A percentile compares a stretch with the other conserved stretches of the same genome.
These are phyloP conservation scores for Amanita exitialis DNA, from an alignment of 768 basidiomycete species.

Conservation along the genomic window DNA sequence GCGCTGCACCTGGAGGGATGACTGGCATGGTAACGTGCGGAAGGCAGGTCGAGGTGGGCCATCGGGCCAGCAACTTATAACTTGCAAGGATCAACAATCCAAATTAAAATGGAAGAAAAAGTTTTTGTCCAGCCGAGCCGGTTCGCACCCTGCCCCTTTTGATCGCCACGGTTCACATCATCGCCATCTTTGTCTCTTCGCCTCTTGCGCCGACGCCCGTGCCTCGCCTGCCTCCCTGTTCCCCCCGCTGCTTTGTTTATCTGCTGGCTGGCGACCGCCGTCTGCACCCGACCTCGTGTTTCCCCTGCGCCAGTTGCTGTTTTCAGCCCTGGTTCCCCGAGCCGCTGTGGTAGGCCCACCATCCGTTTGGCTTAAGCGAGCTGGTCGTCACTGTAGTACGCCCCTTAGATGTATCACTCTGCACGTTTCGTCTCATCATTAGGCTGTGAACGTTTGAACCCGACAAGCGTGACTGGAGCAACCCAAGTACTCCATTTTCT, in stretches of 20 bases:
- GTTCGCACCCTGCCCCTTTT: neutral
- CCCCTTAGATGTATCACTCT: too few species aligned
- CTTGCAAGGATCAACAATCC: neutral
- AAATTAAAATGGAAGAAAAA: neutral
- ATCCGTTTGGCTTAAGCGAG: neutral
- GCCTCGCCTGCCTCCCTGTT: neutral
- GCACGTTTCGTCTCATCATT: neutral
- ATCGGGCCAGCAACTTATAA: neutral
- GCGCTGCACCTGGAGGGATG: neutral
- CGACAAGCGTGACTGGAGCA: too few species aligned
- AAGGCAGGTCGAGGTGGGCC: neutral
- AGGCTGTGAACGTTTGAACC: too few species aligned
- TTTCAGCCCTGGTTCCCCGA: neutral
- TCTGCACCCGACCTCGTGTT: neutral
- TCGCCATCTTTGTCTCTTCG: neutral
- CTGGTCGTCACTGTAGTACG: too few species aligned
- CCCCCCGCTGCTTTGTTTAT: too few species aligned
- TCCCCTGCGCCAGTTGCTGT: neutral
- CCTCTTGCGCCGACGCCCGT: neutral
- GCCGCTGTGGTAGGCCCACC: neutral
- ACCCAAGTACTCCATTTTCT: too few species aligned
- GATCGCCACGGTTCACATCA: neutral
- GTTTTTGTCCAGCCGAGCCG: neutral
- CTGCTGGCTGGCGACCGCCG: neutral
- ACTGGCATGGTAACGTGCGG: constrained; percentile 5